These are phyloP conservation scores for Botrytis squamosa DNA, from an alignment of 2,329 filamentous ascomycete species.

Conservation along the genomic window DNA sequence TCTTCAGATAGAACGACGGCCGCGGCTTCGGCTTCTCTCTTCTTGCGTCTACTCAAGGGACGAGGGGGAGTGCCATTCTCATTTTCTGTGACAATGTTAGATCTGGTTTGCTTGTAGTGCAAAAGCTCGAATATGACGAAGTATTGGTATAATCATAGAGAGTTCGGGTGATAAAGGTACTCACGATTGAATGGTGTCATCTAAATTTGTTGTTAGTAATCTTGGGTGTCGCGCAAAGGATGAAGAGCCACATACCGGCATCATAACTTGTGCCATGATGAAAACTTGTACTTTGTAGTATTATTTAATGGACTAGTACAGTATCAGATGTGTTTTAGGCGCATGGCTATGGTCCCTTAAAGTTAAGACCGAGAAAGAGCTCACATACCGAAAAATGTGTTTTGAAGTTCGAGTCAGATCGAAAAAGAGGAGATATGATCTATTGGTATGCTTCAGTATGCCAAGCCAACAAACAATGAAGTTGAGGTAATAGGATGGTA, in stretches of 20 bases:
- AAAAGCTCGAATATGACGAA: neutral
- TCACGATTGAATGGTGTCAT: constrained; percentile 5
- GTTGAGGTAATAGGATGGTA: too few relatives aligned
- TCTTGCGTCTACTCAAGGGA: neutral
- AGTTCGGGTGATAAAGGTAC: neutral
- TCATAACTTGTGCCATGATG: constrained; percentile 14
- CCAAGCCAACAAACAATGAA: neutral
- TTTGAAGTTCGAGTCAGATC: neutral
- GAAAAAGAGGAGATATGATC: neutral
- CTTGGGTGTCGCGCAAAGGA: neutral
- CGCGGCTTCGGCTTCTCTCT: neutral
- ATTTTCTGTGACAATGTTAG: constrained; percentile 3
- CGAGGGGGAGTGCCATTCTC: constrained; percentile 2
- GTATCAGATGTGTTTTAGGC: neutral
- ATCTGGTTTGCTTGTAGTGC: neutral
- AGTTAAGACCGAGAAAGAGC: neutral
- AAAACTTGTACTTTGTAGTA: neutral
- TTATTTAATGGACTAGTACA: neutral
- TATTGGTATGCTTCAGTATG: neutral
- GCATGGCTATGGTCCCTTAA: neutral
- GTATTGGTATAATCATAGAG: neutral
- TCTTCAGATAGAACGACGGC: constrained; percentile 4
- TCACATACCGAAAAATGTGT: neutral
- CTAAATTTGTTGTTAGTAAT: neutral
- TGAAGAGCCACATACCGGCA: constrained; percentile 4